Base-by-base conservation (phyloP, 2,329 filamentous ascomycete genomes). In the Aureobasidium uvarum region DNA sequence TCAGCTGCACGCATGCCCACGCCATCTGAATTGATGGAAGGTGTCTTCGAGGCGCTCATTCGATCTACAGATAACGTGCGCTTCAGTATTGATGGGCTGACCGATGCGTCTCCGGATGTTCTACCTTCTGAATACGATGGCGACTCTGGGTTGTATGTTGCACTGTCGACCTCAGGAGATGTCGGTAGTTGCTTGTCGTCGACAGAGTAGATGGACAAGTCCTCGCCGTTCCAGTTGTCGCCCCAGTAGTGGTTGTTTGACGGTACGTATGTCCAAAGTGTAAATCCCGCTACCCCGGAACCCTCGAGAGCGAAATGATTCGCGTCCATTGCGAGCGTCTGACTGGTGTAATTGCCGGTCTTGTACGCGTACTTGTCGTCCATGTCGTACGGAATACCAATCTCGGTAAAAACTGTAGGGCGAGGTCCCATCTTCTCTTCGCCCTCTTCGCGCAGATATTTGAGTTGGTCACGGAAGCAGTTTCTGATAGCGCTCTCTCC, bases 311-410 rank as follows among this genome's bases (percentile, higher is more conserved):
- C 95, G 78, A 89, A 99, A 74, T 96, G 92, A 74, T 98, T 99
- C 62, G 96, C 95, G 77, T 99, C 95, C 81, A 99, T 89, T 7
- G 95, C 95, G 1, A 91, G 87, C 39, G 89, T 90, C 75, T 99
- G 95, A 72, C 91, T 96, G 51, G 90, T 89, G 77, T 96, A 99
- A 76, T 99, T 91, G 8, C 96, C 95, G 6, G 92, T 96, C 77
- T 92, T 91, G 79, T 99, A 99, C 0, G 95, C 95, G 73, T 95
- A 84, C 77, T 96, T 93, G 70, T 96, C 88, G 73, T 99, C 94
- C 96, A 99, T 98, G 74, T 99, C 95, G 74, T 96, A 99, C 0
- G 95, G 95, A 66, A 99, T 97, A 8, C 95, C 95, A 72, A 98
- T 98, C 74, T 99, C 95, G 0, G 92, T 96, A 76, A 97, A 86